Percentiles rank a stretch among this genome's conserved stretches.
phyloP scores from a whole-genome alignment of 2,329 filamentous ascomycete genomes.

The Phoma sp. region DNA sequence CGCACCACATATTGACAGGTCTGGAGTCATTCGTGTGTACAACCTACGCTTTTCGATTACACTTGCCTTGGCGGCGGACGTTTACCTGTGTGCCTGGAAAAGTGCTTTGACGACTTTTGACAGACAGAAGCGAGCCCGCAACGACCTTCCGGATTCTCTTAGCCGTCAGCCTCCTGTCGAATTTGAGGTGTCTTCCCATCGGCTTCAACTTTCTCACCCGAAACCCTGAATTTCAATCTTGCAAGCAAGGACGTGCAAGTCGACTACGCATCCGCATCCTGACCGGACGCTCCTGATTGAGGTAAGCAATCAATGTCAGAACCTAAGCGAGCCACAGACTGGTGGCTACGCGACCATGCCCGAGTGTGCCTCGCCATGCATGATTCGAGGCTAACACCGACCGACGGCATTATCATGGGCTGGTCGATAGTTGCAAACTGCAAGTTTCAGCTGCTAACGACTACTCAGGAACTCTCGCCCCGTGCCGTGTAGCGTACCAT shows the following conservation, averaged over 20 bases:
- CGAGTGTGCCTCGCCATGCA: slow-evolving; percentile 4
- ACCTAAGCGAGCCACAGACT: slow-evolving; percentile 23
- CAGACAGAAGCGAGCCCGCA: background rate
- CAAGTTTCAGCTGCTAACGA: slow-evolving; percentile 6
- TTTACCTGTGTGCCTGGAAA: slow-evolving; percentile 1
- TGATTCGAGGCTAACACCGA: background rate
- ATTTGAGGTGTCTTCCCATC: background rate
- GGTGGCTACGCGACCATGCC: slow-evolving; percentile 6
- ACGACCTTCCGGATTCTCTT: background rate
- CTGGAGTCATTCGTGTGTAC: slow-evolving; percentile 7
- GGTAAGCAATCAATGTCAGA: slow-evolving; percentile 27
- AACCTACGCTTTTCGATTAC: slow-evolving; percentile 12
- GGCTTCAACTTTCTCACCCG: background rate
- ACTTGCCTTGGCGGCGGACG: slow-evolving; percentile 6
- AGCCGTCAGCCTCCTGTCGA: background rate
- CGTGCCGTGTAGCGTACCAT: background rate
- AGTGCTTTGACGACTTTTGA: background rate
- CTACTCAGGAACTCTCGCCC: background rate
- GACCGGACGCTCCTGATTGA: slow-evolving; percentile 14
- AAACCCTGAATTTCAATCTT: background rate
- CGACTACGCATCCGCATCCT: background rate
- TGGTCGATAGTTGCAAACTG: background rate
- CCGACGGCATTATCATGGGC: background rate
- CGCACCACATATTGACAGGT: background rate
- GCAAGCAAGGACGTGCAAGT: background rate